Conservation (phyloP, 768 basidiomycete species). For the Amanita rubescens region DNA sequence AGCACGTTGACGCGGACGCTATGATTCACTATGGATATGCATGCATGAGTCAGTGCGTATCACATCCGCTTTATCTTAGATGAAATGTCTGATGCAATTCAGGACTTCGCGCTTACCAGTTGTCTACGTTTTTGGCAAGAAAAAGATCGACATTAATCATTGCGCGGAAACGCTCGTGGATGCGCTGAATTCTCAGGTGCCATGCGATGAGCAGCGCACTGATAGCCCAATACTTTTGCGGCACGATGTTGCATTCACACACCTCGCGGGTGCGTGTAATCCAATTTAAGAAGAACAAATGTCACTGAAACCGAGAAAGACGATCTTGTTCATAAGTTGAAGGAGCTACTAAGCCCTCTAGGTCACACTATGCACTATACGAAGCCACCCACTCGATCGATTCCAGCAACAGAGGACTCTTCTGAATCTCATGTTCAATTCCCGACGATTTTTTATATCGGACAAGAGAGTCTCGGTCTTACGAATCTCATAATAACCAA, state of each 20-base stretch:
- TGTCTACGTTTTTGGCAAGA: slow-evolving; percentile 85
- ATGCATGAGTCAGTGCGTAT: slow-evolving; percentile 81
- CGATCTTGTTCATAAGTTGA: slow-evolving; percentile 22
- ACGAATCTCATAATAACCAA: slow-evolving; percentile 87
- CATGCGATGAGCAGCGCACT: slow-evolving; percentile 15
- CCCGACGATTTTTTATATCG: slow-evolving; percentile 48
- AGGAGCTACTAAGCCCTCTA: slow-evolving; percentile 16
- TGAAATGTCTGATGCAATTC: background rate
- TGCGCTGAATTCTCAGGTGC: slow-evolving; percentile 20
- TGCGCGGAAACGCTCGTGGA: slow-evolving; percentile 38
- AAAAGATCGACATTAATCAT: slow-evolving; percentile 46
- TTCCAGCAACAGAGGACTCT: background rate
- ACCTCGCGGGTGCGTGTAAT: slow-evolving; percentile 45
- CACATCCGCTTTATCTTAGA: background rate
- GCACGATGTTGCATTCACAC: slow-evolving; percentile 74
- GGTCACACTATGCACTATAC: slow-evolving; percentile 29
- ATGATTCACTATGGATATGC: slow-evolving; percentile 96
- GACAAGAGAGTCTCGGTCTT: slow-evolving; percentile 70
- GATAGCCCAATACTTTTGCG: slow-evolving; percentile 39
- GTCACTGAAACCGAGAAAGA: background rate
- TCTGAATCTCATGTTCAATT: slow-evolving; percentile 8
- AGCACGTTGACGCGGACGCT: slow-evolving; percentile 87
- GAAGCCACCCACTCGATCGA: slow-evolving; percentile 20
- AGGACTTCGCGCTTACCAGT: slow-evolving; percentile 87
- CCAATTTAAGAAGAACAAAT: background rate